Evolutionary conservation across 108 stramenopile genomes (phyloP).

Genomic region (Pseudonitzschia pungens): DNA sequence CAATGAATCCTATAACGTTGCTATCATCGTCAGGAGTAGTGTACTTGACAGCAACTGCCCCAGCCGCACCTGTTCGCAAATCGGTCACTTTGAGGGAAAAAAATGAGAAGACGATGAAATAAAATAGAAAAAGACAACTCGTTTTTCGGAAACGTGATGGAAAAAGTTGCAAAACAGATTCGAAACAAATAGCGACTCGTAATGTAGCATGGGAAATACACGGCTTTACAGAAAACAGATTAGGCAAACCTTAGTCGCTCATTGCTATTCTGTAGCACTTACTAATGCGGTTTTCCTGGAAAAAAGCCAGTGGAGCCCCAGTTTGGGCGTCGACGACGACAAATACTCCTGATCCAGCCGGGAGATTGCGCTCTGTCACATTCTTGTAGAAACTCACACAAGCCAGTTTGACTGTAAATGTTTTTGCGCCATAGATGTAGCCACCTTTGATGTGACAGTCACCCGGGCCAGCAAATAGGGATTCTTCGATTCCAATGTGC

Average conservation of each 20-base stretch:
- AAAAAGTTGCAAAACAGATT: background rate
- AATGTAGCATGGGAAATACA: too few relatives aligned
- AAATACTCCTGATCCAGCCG: constrained; percentile 89
- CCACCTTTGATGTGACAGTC: constrained; percentile 44
- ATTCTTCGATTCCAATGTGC: constrained; percentile 93
- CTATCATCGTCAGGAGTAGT: constrained; percentile 64
- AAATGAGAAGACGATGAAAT: background rate
- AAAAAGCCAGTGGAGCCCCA: constrained; percentile 86
- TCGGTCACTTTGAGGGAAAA: constrained; percentile 67
- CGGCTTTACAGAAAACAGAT: too few relatives aligned
- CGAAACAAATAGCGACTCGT: too few relatives aligned
- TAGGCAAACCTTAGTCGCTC: too few relatives aligned
- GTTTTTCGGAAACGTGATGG: too few relatives aligned
- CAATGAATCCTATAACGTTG: constrained; percentile 85
- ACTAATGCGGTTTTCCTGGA: constrained; percentile 91
- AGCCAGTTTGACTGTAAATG: constrained; percentile 90
- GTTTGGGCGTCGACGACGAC: constrained; percentile 90
- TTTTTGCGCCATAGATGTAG: constrained; percentile 71
- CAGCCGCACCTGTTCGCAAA: constrained; percentile 91
- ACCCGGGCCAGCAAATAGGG: constrained; percentile 81
- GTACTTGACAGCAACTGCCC: constrained; percentile 87
- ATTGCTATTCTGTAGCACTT: background rate
- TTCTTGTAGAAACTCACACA: constrained; percentile 94
- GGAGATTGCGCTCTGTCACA: constrained; percentile 69
- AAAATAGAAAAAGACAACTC: too few relatives aligned